A percentile compares a stretch with the other conserved stretches of the same genome.
phyloP scores from a whole-genome alignment of 2,329 filamentous ascomycete species.

The Colletotrichum paranaense region DNA sequence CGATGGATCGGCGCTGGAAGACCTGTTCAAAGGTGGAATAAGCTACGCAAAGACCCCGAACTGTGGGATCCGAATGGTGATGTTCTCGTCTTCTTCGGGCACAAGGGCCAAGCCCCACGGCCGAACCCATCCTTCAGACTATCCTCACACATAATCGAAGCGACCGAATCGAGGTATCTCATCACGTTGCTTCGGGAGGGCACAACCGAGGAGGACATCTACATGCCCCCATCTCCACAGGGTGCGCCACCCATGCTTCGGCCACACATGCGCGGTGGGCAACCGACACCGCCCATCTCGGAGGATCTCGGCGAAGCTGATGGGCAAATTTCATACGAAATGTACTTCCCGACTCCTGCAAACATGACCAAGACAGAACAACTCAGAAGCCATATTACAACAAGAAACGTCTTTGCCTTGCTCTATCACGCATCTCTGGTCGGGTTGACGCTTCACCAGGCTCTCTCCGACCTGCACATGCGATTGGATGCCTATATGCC shows the following conservation, averaged over 20 bases:
- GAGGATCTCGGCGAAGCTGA: constrained; percentile 59
- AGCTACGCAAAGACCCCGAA: constrained; percentile 68
- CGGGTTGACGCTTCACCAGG: constrained; percentile 71
- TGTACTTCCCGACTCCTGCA: constrained; percentile 70
- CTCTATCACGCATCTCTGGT: constrained; percentile 74
- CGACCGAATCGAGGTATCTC: constrained; percentile 65
- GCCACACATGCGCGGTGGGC: constrained; percentile 45
- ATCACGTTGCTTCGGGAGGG: constrained; percentile 65
- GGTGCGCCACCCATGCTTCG: constrained; percentile 53
- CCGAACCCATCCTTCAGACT: constrained; percentile 66
- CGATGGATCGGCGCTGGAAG: constrained; percentile 64
- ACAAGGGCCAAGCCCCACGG: constrained; percentile 55
- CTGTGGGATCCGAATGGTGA: constrained; percentile 72
- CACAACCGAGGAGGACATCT: constrained; percentile 59
- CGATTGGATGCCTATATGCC: constrained; percentile 70
- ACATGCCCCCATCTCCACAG: constrained; percentile 55
- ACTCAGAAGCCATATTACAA: constrained; percentile 71
- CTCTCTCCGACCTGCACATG: constrained; percentile 70
- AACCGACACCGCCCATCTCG: constrained; percentile 57
- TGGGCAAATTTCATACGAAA: constrained; percentile 69
- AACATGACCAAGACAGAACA: constrained; percentile 60
- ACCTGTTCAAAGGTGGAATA: constrained; percentile 65
- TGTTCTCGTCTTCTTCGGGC: constrained; percentile 66
- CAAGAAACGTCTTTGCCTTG: constrained; percentile 76
- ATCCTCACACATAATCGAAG: constrained; percentile 69